A percentile compares a stretch with the other conserved stretches of the same genome.
Evolutionary conservation across 768 basidiomycete species (phyloP).

Genomic region (Nidularia sp.): DNA sequence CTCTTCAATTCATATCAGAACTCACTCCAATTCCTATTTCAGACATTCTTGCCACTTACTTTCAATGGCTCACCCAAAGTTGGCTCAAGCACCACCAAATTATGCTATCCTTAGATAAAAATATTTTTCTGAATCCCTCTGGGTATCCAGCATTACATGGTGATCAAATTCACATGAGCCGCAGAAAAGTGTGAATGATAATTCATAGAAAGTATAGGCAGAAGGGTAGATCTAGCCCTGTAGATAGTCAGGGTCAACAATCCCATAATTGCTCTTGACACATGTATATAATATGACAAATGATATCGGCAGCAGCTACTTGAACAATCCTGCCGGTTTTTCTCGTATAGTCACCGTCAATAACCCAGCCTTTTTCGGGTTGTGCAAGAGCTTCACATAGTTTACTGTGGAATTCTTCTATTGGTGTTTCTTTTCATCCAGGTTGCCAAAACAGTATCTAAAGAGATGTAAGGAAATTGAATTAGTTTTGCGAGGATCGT

Average conservation of each 20-base stretch:
- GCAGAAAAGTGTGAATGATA: slow-evolving; percentile 45
- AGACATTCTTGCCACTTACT: slow-evolving; percentile 19
- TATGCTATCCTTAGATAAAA: slow-evolving; percentile 48
- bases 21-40: slow-evolving; percentile 26
- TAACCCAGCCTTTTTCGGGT: slow-evolving; percentile 43
- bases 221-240: slow-evolving; percentile 70
- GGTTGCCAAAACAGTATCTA: slow-evolving; percentile 52
- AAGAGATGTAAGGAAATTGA: slow-evolving; percentile 36
- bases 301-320: slow-evolving; percentile 42
- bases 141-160: slow-evolving; percentile 48
- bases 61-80: slow-evolving; percentile 26
- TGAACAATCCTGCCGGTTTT: slow-evolving; percentile 25
- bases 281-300: slow-evolving; percentile 33
- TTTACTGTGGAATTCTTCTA: slow-evolving; percentile 22
- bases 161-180: slow-evolving; percentile 27
- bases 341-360: slow-evolving; percentile 42
- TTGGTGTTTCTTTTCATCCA: slow-evolving; percentile 33
- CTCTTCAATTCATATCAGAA: slow-evolving; percentile 17
- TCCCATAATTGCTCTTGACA: too few relatives aligned
- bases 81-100: slow-evolving; percentile 45
- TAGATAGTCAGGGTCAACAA: not conserved
- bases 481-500: slow-evolving; percentile 37
- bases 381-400: slow-evolving; percentile 22
- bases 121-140: slow-evolving; percentile 33
- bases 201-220: slow-evolving; percentile 58